Base-by-base conservation (phyloP, 2,329 filamentous ascomycete genomes). In the Talaromyces sp. region DNA sequence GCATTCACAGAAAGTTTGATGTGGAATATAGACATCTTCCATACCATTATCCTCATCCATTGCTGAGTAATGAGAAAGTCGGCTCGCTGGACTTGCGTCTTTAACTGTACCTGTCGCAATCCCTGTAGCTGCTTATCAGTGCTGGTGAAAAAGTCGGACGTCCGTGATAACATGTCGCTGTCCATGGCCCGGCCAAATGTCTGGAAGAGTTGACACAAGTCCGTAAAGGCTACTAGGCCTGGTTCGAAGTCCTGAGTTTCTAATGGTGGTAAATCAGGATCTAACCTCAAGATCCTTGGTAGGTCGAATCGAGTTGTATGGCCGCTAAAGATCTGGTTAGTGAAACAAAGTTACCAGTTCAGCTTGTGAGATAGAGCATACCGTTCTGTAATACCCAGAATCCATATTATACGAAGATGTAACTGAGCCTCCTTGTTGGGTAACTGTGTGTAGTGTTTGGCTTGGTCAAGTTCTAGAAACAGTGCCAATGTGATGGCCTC, bases 41-140 rank as follows among this genome's bases (percentile, higher is more conserved):
- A 59, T 5, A 59, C 37, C 37, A 59, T 51, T 25, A 59, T 56
- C 22, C 57, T 43, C 57, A 59, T 59, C 57, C 57, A 59, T 31
- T 59, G 57, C 45, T 59, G 57, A 5, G 57, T 59, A 22, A 59
- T 59, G 21, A 59, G 57, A 36, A 59, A 59, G 28, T 59, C 57
- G 17, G 57, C 57, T 46, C 46, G 57, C 35, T 59, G 57, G 31
- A 56, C 50, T 35, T 59, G 28, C 22, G 43, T 50, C 39, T 59
- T 59, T 9, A 52, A 59, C 31, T 59, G 52, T n/a, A 56, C 13
- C 19, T 59, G 57, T 28, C 46, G 57, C 43, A 56, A 31, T 21
- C 56, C 53, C 9, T 39, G 53, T 43, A 59, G 11, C 22, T 53
- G 28, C 3, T 31, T n/a, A 36, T 59, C 57, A n/a, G 53, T 51